Evolutionary conservation across 225 moss, liverwort and hornwort genomes (phyloP), one percentile per base, ranked within the genome.

Genomic region (Sphagnum contortum): DNA sequence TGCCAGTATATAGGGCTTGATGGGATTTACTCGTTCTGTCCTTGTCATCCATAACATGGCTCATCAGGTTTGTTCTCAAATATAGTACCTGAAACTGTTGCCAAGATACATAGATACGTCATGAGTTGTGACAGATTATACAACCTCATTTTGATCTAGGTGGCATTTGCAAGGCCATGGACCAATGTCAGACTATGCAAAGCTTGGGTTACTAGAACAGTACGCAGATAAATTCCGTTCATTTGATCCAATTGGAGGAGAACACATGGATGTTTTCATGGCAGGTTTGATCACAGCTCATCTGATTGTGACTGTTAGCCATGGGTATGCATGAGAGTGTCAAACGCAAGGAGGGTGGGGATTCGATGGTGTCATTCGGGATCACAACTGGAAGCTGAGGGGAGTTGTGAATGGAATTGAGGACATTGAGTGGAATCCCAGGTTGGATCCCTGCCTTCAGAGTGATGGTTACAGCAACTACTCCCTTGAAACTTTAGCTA

Each of bases 31-130:
- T 61, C 83, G 91, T 59, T 86, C 87, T 55, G 66, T 91, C 54
- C 74, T 91, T 13, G 80, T 91, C 69, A 87, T 91, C 46, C 88
- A 91, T 56, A 91, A 91, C 46, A 91, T 91, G 91, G 91, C 91
- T 70, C 91, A 91, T 72, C 91, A 91, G 91, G 88, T 91, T 8
- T 3, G 2, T 61, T 3, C 14, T 3, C 60, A 52, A 9, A 5
- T 5, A n/a, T n/a, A n/a, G n/a, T n/a, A n/a, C n/a, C n/a, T n/a
- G n/a, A n/a, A n/a, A n/a, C n/a, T n/a, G n/a, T n/a, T n/a, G n/a
- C n/a, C n/a, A n/a, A n/a, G n/a, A n/a, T n/a, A n/a, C n/a, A n/a
- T n/a, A n/a, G n/a, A n/a, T n/a, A 4, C 46, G 10, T 2, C 46
- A 14, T 59, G 48, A 59, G 13, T 5, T 48, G 48, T 12, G 4